Evolutionary conservation across 208 protist genomes (phyloP), one percentile per base, ranked within the genome.

Genomic region (Trypanosoma cruzi): DNA sequence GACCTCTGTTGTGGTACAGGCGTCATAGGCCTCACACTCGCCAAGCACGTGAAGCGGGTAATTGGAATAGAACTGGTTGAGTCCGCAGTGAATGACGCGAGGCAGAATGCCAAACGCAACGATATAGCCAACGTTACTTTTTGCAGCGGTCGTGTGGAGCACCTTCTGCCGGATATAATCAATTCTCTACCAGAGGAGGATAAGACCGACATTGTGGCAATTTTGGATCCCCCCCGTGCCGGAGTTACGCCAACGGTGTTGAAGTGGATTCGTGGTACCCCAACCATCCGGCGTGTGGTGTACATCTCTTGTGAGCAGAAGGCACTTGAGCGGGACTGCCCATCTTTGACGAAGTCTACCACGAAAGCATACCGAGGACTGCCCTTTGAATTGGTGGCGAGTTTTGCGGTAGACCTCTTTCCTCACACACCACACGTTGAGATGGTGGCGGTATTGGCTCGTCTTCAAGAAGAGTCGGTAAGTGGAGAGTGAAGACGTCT

Each of bases 1-100:
- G 97, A 99, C 75, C 81, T 99, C 49, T 99, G 97, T 75, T 98
- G 96, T 68, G 97, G 97, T 24, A 98, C 96, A 4, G 97, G 97
- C 22, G 98, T 96, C 11, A 98, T 99, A 68, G 97, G 97, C 7
- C 75, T 98, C 18, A 88, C 79, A 16, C 79, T 98, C 24, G 79
- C 92, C 4, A 63, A 60, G 49, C 71, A 89, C 55, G 96, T 98
- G 28, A 79, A 87, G 58, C 71, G 81, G 34, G 90, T 99, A 0
- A 93, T 98, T 73, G 98, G 98, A 8, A 88, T 99, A 36, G 98
- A 99, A 61, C 82, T 98, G 2, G 86, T 93, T 18, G 82, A 88
- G 54, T 85, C 82, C 2, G 88, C 96, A 3, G 86, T 99, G 6
- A 68, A 77, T 14, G 96, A 99, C 70, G 94, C 97, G 1, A 57